phyloP scores from a whole-genome alignment of 2,329 filamentous ascomycete genomes.

The Sphaerulina vaccinii region DNA sequence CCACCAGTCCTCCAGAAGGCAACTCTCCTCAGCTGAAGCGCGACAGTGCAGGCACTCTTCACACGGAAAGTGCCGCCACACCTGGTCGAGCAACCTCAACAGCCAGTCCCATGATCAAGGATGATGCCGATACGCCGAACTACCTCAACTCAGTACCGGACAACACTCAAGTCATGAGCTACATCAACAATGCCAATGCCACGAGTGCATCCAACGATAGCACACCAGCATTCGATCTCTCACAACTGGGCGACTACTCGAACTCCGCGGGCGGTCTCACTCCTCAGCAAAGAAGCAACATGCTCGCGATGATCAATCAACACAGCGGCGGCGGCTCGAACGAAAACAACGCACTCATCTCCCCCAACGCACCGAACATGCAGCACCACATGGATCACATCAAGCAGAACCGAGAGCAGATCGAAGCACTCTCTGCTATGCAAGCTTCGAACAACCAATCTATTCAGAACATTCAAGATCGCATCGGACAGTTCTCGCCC shows the following conservation, averaged over 20 bases:
- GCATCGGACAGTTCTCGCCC: conserved; percentile 15
- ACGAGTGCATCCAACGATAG: conserved; percentile 36
- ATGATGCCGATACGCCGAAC: conserved; percentile 42
- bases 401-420: conserved; percentile 67
- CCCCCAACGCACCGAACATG: conserved; percentile 55
- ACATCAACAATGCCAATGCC: conserved; percentile 49
- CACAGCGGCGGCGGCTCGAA: conserved; percentile 42
- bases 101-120: conserved; percentile 40
- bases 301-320: conserved; percentile 49
- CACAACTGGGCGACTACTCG: conserved; percentile 49
- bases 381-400: conserved; percentile 59
- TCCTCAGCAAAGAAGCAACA: conserved; percentile 47
- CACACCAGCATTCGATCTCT: conserved; percentile 46
- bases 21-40: conserved; percentile 21
- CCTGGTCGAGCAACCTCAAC: conserved; percentile 15
- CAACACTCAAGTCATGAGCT: conserved; percentile 51
- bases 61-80: conserved; percentile 18
- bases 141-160: conserved; percentile 39
- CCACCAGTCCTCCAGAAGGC: conserved; percentile 28
- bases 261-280: conserved; percentile 49
- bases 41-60: conserved; percentile 21
- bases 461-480: conserved; percentile 64
- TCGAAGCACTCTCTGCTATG: conserved; percentile 75
- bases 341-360: conserved; percentile 57
- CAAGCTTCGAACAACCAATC: conserved; percentile 45